A percentile compares a stretch with the other conserved stretches of the same genome.
Conservation (phyloP, 306 rosid species). For the Cucumis melo region DNA sequence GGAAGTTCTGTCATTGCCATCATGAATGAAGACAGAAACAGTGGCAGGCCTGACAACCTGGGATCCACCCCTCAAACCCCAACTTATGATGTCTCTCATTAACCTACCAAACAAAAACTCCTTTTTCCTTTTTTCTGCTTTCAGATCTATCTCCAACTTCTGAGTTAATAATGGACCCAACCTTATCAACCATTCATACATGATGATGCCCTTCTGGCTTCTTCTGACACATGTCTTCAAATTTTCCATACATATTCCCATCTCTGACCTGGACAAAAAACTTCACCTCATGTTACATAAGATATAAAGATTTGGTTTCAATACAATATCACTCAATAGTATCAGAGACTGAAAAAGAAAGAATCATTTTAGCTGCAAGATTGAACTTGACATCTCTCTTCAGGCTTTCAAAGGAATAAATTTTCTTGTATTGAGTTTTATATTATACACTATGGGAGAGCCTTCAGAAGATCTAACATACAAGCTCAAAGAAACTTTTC, state of each 20-base stretch:
- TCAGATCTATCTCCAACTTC: conserved; percentile 3
- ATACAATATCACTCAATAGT: neutral
- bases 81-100: conserved; percentile 5
- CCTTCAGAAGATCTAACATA: neutral
- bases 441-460: neutral
- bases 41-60: conserved; percentile 4
- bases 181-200: neutral
- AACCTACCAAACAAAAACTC: neutral
- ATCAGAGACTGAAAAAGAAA: neutral
- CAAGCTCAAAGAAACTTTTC: neutral
- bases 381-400: neutral
- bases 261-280: neutral
- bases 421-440: neutral
- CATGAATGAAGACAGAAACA: conserved; percentile 1
- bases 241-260: neutral
- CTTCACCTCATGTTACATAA: neutral
- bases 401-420: neutral
- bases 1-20: conserved; percentile 4
- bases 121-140: neutral
- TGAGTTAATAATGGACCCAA: neutral
- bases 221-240: neutral
- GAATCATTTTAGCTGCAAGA: neutral
- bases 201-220: neutral
- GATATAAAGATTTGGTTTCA: neutral
- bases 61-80: conserved; percentile 6